Conservation (phyloP, 2,329 filamentous ascomycete genomes). For the Ophiostoma fasciatum region DNA sequence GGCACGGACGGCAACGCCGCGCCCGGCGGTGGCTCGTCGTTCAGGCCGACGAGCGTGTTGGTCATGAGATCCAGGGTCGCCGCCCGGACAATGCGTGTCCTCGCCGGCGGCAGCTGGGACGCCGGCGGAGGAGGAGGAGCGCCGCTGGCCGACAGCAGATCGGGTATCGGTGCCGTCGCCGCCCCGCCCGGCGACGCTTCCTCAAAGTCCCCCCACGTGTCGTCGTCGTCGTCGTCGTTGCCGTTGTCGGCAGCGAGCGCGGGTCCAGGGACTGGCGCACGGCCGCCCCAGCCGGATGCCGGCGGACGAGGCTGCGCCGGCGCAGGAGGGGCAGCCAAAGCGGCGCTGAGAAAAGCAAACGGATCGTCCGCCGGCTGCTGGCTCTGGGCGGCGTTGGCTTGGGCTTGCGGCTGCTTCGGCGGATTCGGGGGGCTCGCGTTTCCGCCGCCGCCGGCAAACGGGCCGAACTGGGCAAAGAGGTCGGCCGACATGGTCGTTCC, state of each 20-base stretch:
- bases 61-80: constrained; percentile 38
- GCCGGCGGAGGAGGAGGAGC: constrained; percentile 4
- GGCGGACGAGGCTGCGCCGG: background rate
- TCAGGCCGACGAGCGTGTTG: constrained; percentile 33
- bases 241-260: constrained; percentile 14
- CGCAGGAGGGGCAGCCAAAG: constrained; percentile 7
- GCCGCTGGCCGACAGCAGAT: constrained; percentile 4
- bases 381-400: constrained; percentile 5
- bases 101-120: constrained; percentile 11
- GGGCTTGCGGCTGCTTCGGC: constrained; percentile 14
- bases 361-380: constrained; percentile 14
- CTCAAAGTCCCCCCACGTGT: constrained; percentile 56
- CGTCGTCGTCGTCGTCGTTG: constrained; percentile 33
- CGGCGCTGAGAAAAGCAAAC: constrained; percentile 18
- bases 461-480: constrained; percentile 48
- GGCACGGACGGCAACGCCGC: background rate
- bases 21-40: background rate
- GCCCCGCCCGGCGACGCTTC: constrained; percentile 27
- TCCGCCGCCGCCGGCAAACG: constrained; percentile 24
- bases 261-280: background rate
- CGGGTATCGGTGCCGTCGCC: background rate
- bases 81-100: constrained; percentile 26
- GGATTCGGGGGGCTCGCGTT: background rate
- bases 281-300: constrained; percentile 1
- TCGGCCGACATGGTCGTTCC: constrained; percentile 52